Evolutionary conservation across 1,284 basidiomycete genomes (phyloP).

Genomic region (Malassezia restricta): DNA sequence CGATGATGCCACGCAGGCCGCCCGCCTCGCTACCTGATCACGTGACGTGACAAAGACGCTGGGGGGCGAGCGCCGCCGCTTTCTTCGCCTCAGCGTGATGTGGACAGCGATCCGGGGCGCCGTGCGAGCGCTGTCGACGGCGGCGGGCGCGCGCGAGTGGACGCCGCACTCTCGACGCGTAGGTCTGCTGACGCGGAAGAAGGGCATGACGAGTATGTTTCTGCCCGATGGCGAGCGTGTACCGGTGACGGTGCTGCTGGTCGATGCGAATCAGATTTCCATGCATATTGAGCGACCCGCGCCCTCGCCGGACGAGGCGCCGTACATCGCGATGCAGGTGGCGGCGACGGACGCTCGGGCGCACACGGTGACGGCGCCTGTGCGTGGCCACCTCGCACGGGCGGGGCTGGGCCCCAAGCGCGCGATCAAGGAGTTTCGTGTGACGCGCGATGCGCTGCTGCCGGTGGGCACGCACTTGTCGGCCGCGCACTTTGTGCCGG

Average conservation of each 20-base stretch:
- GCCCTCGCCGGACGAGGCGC: constrained; percentile 4
- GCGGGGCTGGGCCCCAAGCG: constrained; percentile 75
- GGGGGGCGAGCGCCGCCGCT: background rate
- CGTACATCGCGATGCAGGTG: constrained; percentile 46
- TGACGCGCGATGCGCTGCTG: constrained; percentile 75
- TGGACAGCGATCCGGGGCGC: background rate
- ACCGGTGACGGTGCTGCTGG: constrained; percentile 90
- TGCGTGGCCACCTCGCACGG: constrained; percentile 75
- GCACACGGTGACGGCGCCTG: constrained; percentile 61
- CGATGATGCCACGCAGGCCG: background rate
- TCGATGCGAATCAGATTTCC: constrained; percentile 48
- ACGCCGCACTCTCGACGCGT: constrained; percentile 68
- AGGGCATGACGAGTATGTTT: constrained; percentile 91
- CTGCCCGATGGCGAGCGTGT: constrained; percentile 72
- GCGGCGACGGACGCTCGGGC: constrained; percentile 51
- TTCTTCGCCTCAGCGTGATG: background rate
- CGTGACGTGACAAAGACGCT: no score
- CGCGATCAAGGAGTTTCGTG: constrained; percentile 75
- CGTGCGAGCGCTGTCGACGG: background rate
- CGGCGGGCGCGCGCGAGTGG: constrained; percentile 51
- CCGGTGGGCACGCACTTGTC: constrained; percentile 79
- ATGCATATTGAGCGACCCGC: constrained; percentile 16
- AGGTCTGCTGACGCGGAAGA: constrained; percentile 83
- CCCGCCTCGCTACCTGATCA: background rate
- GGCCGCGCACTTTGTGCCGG: constrained; percentile 90